Evolutionary conservation across 2,329 filamentous ascomycete species (phyloP).

Genomic region (Colletotrichum chrysophilum): DNA sequence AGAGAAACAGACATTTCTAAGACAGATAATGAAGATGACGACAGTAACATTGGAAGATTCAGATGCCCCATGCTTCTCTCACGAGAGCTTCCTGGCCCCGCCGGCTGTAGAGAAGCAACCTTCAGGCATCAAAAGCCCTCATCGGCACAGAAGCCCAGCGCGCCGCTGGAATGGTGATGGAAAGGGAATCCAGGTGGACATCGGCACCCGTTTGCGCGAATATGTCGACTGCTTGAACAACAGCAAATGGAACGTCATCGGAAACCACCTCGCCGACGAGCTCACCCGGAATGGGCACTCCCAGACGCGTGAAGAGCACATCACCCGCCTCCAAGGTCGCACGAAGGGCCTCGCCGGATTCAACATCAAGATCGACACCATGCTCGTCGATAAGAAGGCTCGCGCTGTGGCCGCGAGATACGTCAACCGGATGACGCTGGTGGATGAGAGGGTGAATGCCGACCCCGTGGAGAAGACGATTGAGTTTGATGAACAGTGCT

Average conservation of each 20-base stretch:
- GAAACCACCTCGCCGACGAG: constrained; percentile 10
- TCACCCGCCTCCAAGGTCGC: constrained; percentile 1
- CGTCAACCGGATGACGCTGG: constrained; percentile 5
- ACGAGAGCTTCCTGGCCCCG: neutral
- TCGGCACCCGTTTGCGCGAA: constrained; percentile 11
- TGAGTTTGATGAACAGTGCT: constrained; percentile 19
- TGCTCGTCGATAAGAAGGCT: constrained; percentile 9
- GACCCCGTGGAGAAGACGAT: neutral
- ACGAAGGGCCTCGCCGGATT: neutral
- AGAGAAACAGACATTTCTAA: neutral
- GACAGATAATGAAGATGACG: neutral
- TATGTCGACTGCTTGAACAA: constrained; percentile 20
- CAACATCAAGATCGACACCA: constrained; percentile 12
- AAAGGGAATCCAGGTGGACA: constrained; percentile 16
- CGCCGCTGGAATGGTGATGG: constrained; percentile 9
- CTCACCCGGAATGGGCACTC: constrained; percentile 1
- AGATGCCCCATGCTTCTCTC: constrained; percentile 16
- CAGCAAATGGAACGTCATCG: constrained; percentile 7
- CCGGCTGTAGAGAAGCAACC: neutral
- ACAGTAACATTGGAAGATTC: constrained; percentile 5
- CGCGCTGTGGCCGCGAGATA: constrained; percentile 10
- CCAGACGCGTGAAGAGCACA: constrained; percentile 13
- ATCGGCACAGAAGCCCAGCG: neutral
- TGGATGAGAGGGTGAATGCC: neutral
- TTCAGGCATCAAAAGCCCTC: neutral